Evolutionary conservation across 306 rosid genomes (phyloP).

Genomic region (Macrotyloma uniflorum): DNA sequence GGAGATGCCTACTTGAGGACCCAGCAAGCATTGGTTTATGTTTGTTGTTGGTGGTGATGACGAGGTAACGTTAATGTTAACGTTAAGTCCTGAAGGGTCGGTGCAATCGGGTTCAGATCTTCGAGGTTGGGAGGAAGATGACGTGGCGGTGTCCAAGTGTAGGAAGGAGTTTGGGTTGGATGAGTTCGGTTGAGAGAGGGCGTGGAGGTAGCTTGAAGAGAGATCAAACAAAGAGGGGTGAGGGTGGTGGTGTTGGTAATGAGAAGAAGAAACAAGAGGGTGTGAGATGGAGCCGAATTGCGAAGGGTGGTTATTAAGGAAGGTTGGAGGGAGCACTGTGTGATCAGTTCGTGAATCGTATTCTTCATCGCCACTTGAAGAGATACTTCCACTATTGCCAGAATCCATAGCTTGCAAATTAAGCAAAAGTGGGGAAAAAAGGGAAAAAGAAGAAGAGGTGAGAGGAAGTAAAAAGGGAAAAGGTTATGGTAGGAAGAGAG

Average conservation of each 20-base stretch:
- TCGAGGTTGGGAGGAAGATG: slow-evolving; percentile 31
- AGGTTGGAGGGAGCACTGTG: slow-evolving; percentile 36
- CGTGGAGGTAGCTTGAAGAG: slow-evolving; percentile 50
- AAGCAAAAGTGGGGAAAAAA: slow-evolving; percentile 38
- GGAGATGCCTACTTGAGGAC: background rate
- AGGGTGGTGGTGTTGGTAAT: slow-evolving; percentile 28
- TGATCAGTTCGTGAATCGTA: slow-evolving; percentile 63
- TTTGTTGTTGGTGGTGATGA: background rate
- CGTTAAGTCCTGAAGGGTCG: background rate
- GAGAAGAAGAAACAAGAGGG: slow-evolving; percentile 50
- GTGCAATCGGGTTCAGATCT: slow-evolving; percentile 56
- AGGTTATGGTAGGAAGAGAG: background rate
- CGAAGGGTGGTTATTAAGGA: slow-evolving; percentile 32
- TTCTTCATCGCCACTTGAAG: slow-evolving; percentile 92
- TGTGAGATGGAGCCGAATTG: slow-evolving; percentile 44
- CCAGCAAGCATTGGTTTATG: slow-evolving; percentile 25
- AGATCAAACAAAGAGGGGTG: slow-evolving; percentile 52
- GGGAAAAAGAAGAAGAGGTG: background rate
- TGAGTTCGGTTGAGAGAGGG: slow-evolving; percentile 49
- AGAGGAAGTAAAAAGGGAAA: slow-evolving; percentile 16
- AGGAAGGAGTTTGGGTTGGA: slow-evolving; percentile 50
- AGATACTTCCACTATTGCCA: slow-evolving; percentile 80
- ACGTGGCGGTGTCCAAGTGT: slow-evolving; percentile 39
- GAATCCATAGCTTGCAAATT: slow-evolving; percentile 75
- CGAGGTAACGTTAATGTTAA: slow-evolving; percentile 3